Base-by-base conservation (phyloP, 495 filamentous ascomycete species). In the Margaritispora aquatica region DNA sequence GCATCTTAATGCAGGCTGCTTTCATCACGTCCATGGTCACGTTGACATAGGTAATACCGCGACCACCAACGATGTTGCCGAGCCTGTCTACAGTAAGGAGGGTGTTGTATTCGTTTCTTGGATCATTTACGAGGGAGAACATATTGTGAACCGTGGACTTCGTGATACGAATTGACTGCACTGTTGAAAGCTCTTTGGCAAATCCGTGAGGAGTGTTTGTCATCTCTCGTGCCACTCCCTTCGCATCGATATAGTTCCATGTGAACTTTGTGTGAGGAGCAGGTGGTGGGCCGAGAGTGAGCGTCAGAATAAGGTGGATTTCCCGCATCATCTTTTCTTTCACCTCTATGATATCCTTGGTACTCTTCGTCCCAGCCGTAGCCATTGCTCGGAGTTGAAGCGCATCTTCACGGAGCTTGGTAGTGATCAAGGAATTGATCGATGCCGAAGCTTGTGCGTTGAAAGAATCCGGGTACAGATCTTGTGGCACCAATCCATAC, bases 371-470 rank as follows among this genome's bases (percentile, higher is more conserved):
- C 2, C 58, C 51, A 17, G 55, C 26, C 0, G 55, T 57, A 41
- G 75, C 72, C 17, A 90, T 60, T 2, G 71, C 68, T 11, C 88
- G 82, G 17, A 96, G 76, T 20, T 74, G 66, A 8, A 94, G 68
- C 9, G 84, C 90, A 61, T 89, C 83, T 71, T 96, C 90, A 23
- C 90, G 86, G n/a, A 96, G 78, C 70, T 96, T 96, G 21, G 83
- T 88, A 1, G 89, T 91, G 53, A 96, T 76, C 59, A 96, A 74
- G 64, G 74, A 80, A 70, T 89, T 87, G 77, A 95, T 85, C 29
- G 78, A 75, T 11, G 72, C 66, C 54, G 85, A 88, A 54, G 84
- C 82, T 74, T 80, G 80, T 5, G 90, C 88, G 20, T 59, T 60
- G 75, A 78, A 91, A 41, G 77, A 80, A 67, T 96, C 90, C 0